Conservation (phyloP, 2,329 filamentous ascomycete species). For the Pseudogymnoascus sp. region DNA sequence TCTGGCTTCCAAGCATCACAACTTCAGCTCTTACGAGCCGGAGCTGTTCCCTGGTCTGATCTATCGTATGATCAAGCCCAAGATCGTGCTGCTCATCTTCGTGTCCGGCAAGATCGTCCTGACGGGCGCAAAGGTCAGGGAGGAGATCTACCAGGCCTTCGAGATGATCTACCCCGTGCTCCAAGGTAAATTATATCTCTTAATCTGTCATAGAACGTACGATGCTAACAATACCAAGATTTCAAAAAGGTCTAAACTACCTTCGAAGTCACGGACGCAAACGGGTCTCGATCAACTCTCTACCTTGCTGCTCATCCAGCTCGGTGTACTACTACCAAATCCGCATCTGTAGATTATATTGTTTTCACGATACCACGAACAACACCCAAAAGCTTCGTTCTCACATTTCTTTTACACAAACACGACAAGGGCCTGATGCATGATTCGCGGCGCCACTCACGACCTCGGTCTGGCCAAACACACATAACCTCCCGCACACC, state of each 20-base stretch:
- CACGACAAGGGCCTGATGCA: neutral
- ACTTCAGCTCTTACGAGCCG: constrained; percentile 98
- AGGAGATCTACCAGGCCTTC: constrained; percentile 96
- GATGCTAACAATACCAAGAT: constrained; percentile 23
- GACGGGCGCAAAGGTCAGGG: constrained; percentile 93
- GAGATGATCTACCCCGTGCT: constrained; percentile 96
- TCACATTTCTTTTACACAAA: neutral
- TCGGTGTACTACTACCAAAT: constrained; percentile 16
- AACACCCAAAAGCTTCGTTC: constrained; percentile 14
- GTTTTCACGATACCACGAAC: constrained; percentile 42
- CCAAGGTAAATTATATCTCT: constrained; percentile 53
- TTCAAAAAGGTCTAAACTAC: constrained; percentile 31
- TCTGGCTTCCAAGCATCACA: constrained; percentile 93
- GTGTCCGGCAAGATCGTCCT: constrained; percentile 97
- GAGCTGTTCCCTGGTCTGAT: constrained; percentile 98
- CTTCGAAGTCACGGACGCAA: constrained; percentile 10
- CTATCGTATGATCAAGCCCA: constrained; percentile 99
- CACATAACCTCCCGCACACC: constrained; percentile 6
- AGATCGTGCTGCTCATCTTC: constrained; percentile 97
- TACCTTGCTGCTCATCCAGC: constrained; percentile 3
- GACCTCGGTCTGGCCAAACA: constrained; percentile 20
- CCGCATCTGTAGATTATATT: constrained; percentile 26
- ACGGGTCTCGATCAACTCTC: neutral
- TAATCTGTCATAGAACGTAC: neutral
- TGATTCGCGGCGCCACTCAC: neutral